Conservation (phyloP, 495 filamentous ascomycete genomes). For the Neurospora hispaniola region DNA sequence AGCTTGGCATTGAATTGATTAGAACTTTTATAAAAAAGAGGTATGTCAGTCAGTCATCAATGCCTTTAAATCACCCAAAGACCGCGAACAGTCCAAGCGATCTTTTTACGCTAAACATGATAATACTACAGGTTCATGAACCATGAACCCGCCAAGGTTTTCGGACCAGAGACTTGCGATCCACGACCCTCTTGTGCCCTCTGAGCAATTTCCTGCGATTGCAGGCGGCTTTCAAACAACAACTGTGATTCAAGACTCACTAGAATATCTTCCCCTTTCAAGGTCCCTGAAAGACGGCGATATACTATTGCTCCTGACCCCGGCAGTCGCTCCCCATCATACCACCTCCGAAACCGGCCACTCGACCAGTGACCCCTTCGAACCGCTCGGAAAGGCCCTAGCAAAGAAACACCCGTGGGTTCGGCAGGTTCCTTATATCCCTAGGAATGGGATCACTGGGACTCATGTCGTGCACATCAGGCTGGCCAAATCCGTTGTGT, state of each 20-base stretch:
- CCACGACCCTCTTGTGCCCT: not conserved
- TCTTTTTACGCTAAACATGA: not conserved
- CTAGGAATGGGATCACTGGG: constrained; percentile 45
- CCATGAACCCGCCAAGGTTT: not conserved
- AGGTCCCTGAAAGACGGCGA: constrained; percentile 33
- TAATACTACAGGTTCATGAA: not conserved
- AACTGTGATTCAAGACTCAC: constrained; percentile 22
- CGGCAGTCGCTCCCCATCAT: constrained; percentile 39
- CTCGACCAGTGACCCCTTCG: constrained; percentile 44
- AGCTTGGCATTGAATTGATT: not conserved
- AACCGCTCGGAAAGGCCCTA: constrained; percentile 46
- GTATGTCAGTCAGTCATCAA: not conserved
- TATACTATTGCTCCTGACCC: constrained; percentile 49
- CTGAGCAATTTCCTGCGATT: not conserved
- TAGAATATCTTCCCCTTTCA: constrained; percentile 32
- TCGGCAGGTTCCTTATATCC: constrained; percentile 51
- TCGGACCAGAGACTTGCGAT: not conserved
- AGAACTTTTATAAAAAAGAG: not conserved
- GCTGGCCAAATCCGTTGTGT: constrained; percentile 42
- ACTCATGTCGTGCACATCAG: constrained; percentile 51
- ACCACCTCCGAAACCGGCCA: constrained; percentile 7
- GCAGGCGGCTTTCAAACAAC: constrained; percentile 3
- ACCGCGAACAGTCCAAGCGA: not conserved
- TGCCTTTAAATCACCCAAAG: not conserved
- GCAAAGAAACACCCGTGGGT: constrained; percentile 43